A percentile compares a stretch with the other conserved stretches of the same genome.
Conservation (phyloP, 202 grass and related monocot species). For the Brachypodium distachyon region DNA sequence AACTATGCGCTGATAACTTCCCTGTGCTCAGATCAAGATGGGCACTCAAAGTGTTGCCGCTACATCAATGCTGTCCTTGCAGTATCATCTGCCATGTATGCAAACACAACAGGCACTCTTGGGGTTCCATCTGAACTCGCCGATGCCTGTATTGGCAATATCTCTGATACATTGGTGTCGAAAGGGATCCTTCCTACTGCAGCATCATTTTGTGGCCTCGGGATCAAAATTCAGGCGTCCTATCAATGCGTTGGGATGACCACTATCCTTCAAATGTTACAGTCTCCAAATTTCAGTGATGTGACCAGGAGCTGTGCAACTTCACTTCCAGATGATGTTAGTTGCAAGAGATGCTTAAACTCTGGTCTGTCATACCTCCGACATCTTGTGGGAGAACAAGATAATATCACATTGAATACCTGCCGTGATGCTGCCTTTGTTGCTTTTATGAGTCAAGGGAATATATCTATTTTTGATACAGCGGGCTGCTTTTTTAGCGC, state of each 20-base stretch:
- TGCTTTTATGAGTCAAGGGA: constrained; percentile 67
- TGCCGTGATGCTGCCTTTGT: constrained; percentile 94
- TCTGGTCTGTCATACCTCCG: constrained; percentile 89
- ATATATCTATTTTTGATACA: constrained; percentile 49
- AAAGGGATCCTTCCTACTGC: constrained; percentile 55
- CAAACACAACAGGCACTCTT: constrained; percentile 61
- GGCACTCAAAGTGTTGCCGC: constrained; percentile 74
- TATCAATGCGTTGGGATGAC: constrained; percentile 82
- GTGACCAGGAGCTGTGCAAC: constrained; percentile 55
- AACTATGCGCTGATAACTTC: constrained; percentile 64
- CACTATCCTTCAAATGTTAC: constrained; percentile 62
- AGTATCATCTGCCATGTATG: constrained; percentile 76
- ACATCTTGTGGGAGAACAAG: constrained; percentile 73
- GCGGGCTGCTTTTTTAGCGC: constrained; percentile 89
- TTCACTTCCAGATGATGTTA: constrained; percentile 32
- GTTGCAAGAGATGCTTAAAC: constrained; percentile 94
- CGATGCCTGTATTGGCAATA: constrained; percentile 45
- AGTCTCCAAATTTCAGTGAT: constrained; percentile 82
- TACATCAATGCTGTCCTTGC: constrained; percentile 85
- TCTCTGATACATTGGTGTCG: constrained; percentile 59
- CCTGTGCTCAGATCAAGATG: constrained; percentile 62
- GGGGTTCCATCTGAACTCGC: constrained; percentile 60
- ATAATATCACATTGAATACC: constrained; percentile 85
- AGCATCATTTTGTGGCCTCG: constrained; percentile 67
- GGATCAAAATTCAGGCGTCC: constrained; percentile 71